Evolutionary conservation across 148 eudicot genomes (phyloP).

Genomic region (Gaultheria prostrata): DNA sequence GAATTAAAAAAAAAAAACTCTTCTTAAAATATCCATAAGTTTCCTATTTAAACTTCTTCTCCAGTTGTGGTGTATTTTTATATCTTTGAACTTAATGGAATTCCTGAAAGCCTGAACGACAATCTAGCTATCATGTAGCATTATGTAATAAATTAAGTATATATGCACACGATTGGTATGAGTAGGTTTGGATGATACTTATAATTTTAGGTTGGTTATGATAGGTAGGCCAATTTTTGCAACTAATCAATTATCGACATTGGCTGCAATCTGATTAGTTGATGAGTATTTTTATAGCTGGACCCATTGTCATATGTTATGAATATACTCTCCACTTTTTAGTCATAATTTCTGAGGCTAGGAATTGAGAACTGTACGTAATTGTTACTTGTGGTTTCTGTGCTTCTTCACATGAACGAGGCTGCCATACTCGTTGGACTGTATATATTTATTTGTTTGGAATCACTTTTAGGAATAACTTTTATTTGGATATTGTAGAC

Average conservation of each 20-base stretch:
- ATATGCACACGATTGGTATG: neutral
- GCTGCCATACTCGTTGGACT: too few species aligned
- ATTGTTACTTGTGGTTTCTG: neutral
- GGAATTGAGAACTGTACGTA: neutral
- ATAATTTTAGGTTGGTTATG: neutral
- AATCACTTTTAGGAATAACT: too few species aligned
- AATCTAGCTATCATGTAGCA: too few species aligned
- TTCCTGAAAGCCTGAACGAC: too few species aligned
- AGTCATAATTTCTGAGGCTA: neutral
- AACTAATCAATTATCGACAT: neutral
- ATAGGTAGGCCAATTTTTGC: neutral
- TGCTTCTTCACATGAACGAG: neutral
- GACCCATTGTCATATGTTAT: neutral
- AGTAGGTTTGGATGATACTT: neutral
- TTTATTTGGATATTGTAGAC: too few species aligned
- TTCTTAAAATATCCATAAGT: too few species aligned
- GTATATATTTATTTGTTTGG: too few species aligned
- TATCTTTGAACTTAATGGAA: too few species aligned
- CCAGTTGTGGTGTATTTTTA: too few species aligned
- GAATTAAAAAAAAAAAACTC: too few species aligned
- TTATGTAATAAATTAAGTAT: neutral
- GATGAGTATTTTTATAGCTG: neutral
- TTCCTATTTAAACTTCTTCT: too few species aligned
- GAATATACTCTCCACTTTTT: neutral
- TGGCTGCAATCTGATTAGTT: neutral